Base-by-base conservation (phyloP, 345 rosid species). In the Eucalyptus erythrocorys region DNA sequence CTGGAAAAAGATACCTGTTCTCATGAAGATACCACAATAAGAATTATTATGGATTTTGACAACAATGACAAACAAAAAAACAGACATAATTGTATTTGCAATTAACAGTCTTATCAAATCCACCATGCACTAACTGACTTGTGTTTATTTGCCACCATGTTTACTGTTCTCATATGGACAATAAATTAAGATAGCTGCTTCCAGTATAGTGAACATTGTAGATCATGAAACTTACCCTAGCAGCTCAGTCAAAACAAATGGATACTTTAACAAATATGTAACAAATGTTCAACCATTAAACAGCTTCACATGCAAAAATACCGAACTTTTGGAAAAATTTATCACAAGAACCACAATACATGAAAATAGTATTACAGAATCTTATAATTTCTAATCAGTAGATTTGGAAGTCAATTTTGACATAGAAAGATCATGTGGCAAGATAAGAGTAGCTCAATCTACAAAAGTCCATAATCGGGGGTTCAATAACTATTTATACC, bases 1-100 rank as follows among this genome's bases (percentile, higher is more conserved):
- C 91, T 89, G 71, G 90, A 71, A 87, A 97, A 97, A 82, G 96
- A 82, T 55, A 96, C 90, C 98, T 97, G 94, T 90, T 88, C 87
- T 87, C 80, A 87, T 43, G 42, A 49, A 49, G 66, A 86, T 57
- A 86, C 61, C 15, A 32, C 49, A 34, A 45, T 51, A 47, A 88
- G 32, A 59, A 55, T 32, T 68, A 40, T 76, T 40, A 71, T 68
- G n/a, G 80, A 79, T 10, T 48, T 14, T 51, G 37, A 61, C 45
- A 49, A 40, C 17, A 66, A 43, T 15, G 79, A 22, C 80, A 43
- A n/a, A 53, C 40, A 5, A 57, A 43, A 87, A 47, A 26, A 17
- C 8, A 86, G 24, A 45, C 22, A 87, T 13, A 12, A 30, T 30
- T 57, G 49, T 55, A 42, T 21, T 21, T n/a, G 45, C 66, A 4